Evolutionary conservation across 2,329 filamentous ascomycete genomes (phyloP).

Genomic region (Diplodia intermedia): DNA sequence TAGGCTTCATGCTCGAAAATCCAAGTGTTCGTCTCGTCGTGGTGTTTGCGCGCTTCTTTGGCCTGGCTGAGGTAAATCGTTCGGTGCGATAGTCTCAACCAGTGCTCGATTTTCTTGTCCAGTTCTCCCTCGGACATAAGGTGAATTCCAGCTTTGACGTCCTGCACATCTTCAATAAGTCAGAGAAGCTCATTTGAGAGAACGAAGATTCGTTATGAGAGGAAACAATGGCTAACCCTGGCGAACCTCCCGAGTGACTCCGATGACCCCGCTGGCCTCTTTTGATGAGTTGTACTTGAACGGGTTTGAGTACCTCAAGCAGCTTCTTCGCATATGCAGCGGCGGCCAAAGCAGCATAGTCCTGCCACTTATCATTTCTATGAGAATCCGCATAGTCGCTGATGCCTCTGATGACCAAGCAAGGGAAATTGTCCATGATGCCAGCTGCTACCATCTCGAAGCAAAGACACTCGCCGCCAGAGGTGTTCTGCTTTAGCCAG

Average conservation of each 20-base stretch:
- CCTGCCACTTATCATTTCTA: no score
- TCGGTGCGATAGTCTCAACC: neutral
- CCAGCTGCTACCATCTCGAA: neutral
- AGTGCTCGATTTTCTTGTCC: neutral
- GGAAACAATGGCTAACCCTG: no score
- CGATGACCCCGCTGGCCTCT: no score
- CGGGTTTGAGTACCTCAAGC: no score
- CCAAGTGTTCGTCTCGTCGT: neutral
- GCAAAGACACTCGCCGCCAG: neutral
- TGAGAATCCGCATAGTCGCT: no score
- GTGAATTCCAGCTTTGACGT: neutral
- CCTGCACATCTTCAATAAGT: neutral
- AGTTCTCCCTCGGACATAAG: neutral
- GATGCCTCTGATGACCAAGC: no score
- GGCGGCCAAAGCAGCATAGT: no score
- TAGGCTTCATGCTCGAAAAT: neutral
- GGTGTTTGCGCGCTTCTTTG: neutral
- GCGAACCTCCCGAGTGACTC: no score
- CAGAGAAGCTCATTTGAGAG: neutral
- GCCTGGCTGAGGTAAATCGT: neutral
- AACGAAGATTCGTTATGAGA: no score
- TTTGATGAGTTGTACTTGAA: no score
- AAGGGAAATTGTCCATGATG: no score
- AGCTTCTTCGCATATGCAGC: no score
- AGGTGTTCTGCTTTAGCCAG: neutral